Evolutionary conservation across 495 filamentous ascomycete genomes (phyloP).

Genomic region (Trichodelitschia bisporula): DNA sequence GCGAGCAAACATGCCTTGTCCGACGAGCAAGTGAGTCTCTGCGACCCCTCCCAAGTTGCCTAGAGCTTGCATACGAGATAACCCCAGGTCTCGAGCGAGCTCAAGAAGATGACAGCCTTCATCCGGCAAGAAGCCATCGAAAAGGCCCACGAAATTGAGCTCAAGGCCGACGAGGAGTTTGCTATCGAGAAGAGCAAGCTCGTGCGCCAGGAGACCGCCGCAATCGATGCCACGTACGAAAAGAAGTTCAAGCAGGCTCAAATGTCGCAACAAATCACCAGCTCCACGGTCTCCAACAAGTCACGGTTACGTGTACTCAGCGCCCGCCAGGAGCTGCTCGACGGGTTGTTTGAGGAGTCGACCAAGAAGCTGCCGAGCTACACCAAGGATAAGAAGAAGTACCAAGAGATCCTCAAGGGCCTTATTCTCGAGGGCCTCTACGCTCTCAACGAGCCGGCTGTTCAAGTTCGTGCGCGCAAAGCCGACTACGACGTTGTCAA

Average conservation of each 20-base stretch:
- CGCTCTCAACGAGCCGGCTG: conserved; percentile 54
- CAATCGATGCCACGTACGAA: conserved; percentile 80
- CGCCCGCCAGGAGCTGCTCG: conserved; percentile 69
- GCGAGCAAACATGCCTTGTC: conserved; percentile 81
- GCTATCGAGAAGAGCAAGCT: conserved; percentile 96
- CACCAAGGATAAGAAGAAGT: conserved; percentile 41
- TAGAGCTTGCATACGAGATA: not conserved
- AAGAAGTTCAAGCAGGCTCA: conserved; percentile 95
- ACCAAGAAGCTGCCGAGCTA: conserved; percentile 36
- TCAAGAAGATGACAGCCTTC: conserved; percentile 99
- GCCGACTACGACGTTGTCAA: conserved; percentile 47
- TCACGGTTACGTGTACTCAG: conserved; percentile 68
- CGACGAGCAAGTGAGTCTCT: conserved; percentile 62
- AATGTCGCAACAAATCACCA: conserved; percentile 94
- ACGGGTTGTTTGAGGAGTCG: conserved; percentile 72
- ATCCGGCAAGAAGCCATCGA: conserved; percentile 95
- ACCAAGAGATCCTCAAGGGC: conserved; percentile 48
- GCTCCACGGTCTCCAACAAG: conserved; percentile 85
- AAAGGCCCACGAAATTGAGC: conserved; percentile 85
- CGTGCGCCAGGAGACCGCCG: conserved; percentile 71
- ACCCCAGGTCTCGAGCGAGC: conserved; percentile 65
- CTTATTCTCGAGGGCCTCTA: conserved; percentile 79
- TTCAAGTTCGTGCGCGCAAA: conserved; percentile 50
- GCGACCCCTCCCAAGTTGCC: conserved; percentile 4
- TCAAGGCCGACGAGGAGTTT: conserved; percentile 97